Evolutionary conservation across 768 basidiomycete species (phyloP), one percentile per base, ranked within the genome.

Genomic region (Suillus occidentalis): DNA sequence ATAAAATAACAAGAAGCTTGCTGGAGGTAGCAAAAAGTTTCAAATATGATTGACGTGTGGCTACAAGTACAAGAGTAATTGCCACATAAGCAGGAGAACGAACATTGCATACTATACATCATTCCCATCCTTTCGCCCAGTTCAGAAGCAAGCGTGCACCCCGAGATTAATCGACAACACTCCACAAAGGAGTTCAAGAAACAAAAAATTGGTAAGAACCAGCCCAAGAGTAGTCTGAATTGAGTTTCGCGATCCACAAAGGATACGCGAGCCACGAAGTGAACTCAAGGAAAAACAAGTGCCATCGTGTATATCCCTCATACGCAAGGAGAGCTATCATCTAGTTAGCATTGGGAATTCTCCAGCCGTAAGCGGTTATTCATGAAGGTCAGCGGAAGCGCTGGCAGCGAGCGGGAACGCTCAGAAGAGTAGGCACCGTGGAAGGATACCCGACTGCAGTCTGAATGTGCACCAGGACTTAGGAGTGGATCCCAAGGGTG

Each of bases 211-310:
- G 28, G 8, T 53, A 62, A 60, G 63, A 59, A 61, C 59, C 66
- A 65, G 66, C 18, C 52, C 60, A 47, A 67, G 64, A 67, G 60
- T 65, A 65, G 65, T 67, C 66, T 67, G 66, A 65, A 65, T 65
- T 61, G 65, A 65, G 65, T 67, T 67, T 66, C 66, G 20, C 66
- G 42, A 25, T 56, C 62, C 63, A 47, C 36, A 18, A 57, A 66
- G 39, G 58, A 60, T 16, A 36, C 56, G 64, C 47, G 64, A 66
- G 64, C 66, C 66, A 66, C 66, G 66, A 66, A 65, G 66, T 61
- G 66, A 66, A 66, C 64, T 66, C 47, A 61, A 65, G 57, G 63
- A 52, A 52, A 37, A 58, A 61, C 56, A 7, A 6, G 37, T 28
- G 12, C n/a, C 53, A 63, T 6, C 57, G 20, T 18, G 9, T 40